Base-by-base conservation (phyloP, 345 rosid genomes). In the Populus davidiana region DNA sequence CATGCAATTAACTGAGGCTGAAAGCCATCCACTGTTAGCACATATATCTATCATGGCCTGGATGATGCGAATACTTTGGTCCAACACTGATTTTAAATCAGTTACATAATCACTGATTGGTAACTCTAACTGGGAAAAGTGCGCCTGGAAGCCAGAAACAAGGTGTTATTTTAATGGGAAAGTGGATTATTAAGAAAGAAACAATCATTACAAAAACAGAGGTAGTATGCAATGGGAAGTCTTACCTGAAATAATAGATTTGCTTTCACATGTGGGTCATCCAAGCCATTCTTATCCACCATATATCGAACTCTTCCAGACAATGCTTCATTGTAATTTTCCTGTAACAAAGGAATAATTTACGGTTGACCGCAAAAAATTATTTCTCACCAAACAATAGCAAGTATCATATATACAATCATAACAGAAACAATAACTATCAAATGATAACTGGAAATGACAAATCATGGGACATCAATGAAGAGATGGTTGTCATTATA, bases 1-100 rank as follows among this genome's bases (percentile, higher is more conserved):
- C 98, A 93, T 95, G 87, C 99, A 95, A 76, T 89, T 85, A 62
- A 95, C 81, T 16, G 99, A 91, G 86, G 98, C 91, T 64, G 90
- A 82, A 83, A 95, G 97, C 99, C 99, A 95, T 83, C 99, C 99
- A 72, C 99, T 95, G 79, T 95, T 95, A 38, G 97, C 98, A 72
- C 99, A 95, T 75, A 93, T 90, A 84, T 95, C 99, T 85, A 95
- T 93, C 98, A 92, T 95, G 73, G 99, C 98, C 81, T 95, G 99
- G 80, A 93, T 90, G 85, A 95, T 91, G 70, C 99, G 98, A 76
- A 95, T 95, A 82, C 98, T 95, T 84, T 95, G 99, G 86, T 95
- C 99, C 86, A 95, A 81, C 54, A 95, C 98, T 33, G 97, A 95
- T 88, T 95, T 95, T 80, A 95, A 84, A 89, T 95, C 98, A 4